phyloP scores from a whole-genome alignment of 352 stramenopile species.

The Stramenopiles sp. region DNA sequence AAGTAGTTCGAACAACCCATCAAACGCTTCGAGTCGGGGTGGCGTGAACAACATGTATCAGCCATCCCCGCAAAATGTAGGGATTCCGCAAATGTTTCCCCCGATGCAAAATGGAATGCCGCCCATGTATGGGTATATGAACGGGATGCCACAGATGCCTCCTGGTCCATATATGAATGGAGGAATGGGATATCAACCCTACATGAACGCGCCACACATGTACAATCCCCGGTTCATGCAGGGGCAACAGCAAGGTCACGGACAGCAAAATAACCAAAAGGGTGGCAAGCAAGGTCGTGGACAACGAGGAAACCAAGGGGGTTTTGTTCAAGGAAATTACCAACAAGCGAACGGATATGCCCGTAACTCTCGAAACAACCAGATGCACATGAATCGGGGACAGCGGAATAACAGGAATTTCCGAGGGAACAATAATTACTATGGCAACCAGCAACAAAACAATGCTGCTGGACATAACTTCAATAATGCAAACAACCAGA shows the following conservation, averaged over 20 bases:
- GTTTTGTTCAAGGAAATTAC: background rate
- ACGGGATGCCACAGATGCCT: slow-evolving; percentile 9
- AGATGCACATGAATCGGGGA: background rate
- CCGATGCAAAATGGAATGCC: slow-evolving; percentile 17
- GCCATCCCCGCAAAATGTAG: slow-evolving; percentile 4
- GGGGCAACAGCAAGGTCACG: slow-evolving; percentile 25
- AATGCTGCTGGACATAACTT: background rate
- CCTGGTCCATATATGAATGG: slow-evolving; percentile 12
- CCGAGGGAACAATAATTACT: background rate
- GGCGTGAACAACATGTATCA: slow-evolving; percentile 16
- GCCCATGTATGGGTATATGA: slow-evolving; percentile 24
- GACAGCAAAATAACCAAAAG: slow-evolving; percentile 22
- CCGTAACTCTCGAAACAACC: background rate
- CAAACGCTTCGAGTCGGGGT: background rate
- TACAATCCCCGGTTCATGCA: background rate
- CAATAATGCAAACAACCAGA: background rate
- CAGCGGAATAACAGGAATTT: no score
- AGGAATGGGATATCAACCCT: slow-evolving; percentile 29
- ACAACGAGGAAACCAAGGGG: background rate
- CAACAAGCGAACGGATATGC: background rate
- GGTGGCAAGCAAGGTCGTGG: background rate
- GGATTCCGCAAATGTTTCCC: slow-evolving; percentile 16
- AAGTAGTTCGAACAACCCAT: background rate
- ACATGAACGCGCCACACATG: slow-evolving; percentile 10
- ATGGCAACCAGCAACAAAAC: background rate